Evolutionary conservation across 257 asterid genomes (phyloP).

Genomic region (Mentha longifolia): DNA sequence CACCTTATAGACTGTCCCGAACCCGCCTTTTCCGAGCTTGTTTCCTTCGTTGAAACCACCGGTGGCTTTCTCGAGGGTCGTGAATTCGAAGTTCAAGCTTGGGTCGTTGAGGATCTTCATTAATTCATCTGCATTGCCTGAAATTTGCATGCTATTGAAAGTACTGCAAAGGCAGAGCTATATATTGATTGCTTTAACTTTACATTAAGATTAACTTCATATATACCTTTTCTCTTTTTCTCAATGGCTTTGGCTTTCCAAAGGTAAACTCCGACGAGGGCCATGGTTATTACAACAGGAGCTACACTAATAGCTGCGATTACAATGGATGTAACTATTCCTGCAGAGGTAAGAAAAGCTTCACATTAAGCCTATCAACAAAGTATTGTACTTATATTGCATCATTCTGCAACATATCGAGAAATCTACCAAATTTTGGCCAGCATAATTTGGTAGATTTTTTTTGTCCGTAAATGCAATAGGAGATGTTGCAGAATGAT

Average conservation of each 20-base stretch:
- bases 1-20: slow-evolving; percentile 76
- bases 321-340: slow-evolving; percentile 47
- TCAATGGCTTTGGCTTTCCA: slow-evolving; percentile 61
- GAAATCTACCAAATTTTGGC: no score
- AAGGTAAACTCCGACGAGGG: slow-evolving; percentile 49
- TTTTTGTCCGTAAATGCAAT: no score
- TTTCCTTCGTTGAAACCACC: slow-evolving; percentile 70
- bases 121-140: slow-evolving; percentile 63
- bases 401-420: no score
- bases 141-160: no score
- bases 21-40: slow-evolving; percentile 96
- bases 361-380: no score
- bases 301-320: slow-evolving; percentile 60
- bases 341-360: slow-evolving; percentile 52
- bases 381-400: no score
- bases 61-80: slow-evolving; percentile 92
- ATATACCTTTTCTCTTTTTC: slow-evolving; percentile 82
- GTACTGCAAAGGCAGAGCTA: no score
- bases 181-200: no score
- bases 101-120: slow-evolving; percentile 76
- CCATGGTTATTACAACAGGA: slow-evolving; percentile 50
- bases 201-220: slow-evolving; percentile 31
- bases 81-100: slow-evolving; percentile 87
- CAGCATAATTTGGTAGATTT: no score
- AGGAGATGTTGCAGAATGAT: no score